These are phyloP conservation scores for Bipolaris zeicola DNA, from an alignment of 2,329 filamentous ascomycete species.

Conservation along the genomic window DNA sequence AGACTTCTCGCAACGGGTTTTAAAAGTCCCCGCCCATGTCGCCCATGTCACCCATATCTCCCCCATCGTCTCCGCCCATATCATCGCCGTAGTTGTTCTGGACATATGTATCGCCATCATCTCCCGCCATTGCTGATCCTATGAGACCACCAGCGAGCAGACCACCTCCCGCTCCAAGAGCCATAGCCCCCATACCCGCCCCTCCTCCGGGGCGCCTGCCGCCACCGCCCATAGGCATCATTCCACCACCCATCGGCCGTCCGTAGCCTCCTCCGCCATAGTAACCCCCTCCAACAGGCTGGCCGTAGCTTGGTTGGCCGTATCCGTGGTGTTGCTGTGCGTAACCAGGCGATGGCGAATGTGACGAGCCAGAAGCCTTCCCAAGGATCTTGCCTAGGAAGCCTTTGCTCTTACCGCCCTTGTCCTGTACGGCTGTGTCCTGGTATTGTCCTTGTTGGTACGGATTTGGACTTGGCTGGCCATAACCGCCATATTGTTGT, in stretches of 20 bases:
- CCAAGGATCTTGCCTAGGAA: constrained; percentile 61
- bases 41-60: constrained; percentile 35
- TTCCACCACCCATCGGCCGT: constrained; percentile 52
- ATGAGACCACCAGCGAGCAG: constrained; percentile 78
- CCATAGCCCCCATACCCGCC: constrained; percentile 70
- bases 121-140: constrained; percentile 64
- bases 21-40: constrained; percentile 26
- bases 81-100: constrained; percentile 24
- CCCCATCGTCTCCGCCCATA: constrained; percentile 34
- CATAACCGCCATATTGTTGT: constrained; percentile 28
- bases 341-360: constrained; percentile 52
- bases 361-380: constrained; percentile 46
- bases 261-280: constrained; percentile 39
- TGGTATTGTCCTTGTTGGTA: constrained; percentile 19
- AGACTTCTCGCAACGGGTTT: constrained; percentile 1
- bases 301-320: constrained; percentile 31
- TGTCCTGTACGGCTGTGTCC: constrained; percentile 28
- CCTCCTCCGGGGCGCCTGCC: constrained; percentile 54
- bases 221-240: constrained; percentile 19
- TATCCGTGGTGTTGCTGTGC: constrained; percentile 30
- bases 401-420: constrained; percentile 47
- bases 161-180: constrained; percentile 80
- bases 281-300: constrained; percentile 17
- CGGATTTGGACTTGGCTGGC: constrained; percentile 31
- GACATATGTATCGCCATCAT: constrained; percentile 30